Conservation (phyloP, 345 rosid species). For the Lepidium sativum region DNA sequence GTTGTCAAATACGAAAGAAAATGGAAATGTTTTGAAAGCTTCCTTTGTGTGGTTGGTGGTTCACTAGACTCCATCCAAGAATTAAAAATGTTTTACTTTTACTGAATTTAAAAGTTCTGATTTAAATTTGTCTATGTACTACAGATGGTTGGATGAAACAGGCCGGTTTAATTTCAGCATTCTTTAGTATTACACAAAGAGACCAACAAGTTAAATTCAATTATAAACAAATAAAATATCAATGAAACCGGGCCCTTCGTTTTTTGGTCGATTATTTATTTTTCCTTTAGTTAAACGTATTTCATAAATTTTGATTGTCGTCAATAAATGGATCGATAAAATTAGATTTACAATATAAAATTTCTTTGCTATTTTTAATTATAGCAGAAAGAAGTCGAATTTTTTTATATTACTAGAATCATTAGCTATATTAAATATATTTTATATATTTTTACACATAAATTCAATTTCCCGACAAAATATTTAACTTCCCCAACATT, state of each 20-base stretch:
- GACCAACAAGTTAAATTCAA: constrained; percentile 17
- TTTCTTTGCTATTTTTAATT: no score
- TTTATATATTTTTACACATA: background rate
- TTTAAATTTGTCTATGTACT: background rate
- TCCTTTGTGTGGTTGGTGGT: constrained; percentile 16
- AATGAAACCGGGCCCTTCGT: background rate
- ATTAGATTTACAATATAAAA: no score
- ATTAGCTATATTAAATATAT: no score
- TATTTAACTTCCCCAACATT: background rate
- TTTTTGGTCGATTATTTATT: background rate
- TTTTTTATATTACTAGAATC: no score
- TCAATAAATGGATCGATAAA: no score
- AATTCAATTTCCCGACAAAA: background rate
- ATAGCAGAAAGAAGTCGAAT: no score
- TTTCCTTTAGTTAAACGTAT: background rate
- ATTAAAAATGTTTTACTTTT: background rate
- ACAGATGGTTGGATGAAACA: constrained; percentile 16
- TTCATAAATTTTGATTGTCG: no score
- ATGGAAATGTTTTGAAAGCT: background rate
- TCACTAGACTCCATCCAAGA: background rate
- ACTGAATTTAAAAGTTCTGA: background rate
- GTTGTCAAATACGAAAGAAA: constrained; percentile 19
- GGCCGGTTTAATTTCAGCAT: background rate
- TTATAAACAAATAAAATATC: background rate
- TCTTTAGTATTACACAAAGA: background rate